Conservation (phyloP, 2,329 filamentous ascomycete species). For the Cladorrhinum sp. region DNA sequence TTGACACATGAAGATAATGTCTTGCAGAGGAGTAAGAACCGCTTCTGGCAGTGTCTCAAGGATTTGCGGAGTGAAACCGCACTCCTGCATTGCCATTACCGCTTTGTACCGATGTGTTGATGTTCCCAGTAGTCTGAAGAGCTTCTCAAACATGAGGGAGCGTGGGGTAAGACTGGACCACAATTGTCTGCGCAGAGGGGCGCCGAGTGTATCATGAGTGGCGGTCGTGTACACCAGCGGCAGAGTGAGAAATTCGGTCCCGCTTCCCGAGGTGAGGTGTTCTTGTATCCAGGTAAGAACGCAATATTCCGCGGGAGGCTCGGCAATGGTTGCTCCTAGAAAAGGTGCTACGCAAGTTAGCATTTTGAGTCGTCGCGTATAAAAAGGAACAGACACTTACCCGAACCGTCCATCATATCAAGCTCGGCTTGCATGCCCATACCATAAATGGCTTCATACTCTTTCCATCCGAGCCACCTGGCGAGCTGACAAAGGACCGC, state of each 20-base stretch:
- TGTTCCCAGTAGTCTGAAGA: constrained; percentile 58
- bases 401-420: constrained; percentile 38
- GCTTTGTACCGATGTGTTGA: constrained; percentile 56
- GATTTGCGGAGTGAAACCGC: constrained; percentile 62
- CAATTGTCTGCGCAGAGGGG: constrained; percentile 36
- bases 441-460: constrained; percentile 48
- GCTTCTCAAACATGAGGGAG: constrained; percentile 65
- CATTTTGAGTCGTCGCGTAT: background rate
- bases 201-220: constrained; percentile 36
- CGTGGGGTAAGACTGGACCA: constrained; percentile 58
- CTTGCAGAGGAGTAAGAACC: constrained; percentile 74
- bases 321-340: constrained; percentile 12
- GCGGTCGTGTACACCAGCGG: constrained; percentile 44
- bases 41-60: constrained; percentile 84
- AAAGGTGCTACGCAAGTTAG: constrained; percentile 12
- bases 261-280: constrained; percentile 40
- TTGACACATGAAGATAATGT: constrained; percentile 82
- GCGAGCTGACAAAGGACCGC: constrained; percentile 77
- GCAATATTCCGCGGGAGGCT: constrained; percentile 34
- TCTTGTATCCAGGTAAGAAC: constrained; percentile 54
- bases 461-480: constrained; percentile 72
- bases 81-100: constrained; percentile 70
- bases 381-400: constrained; percentile 29
- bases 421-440: constrained; percentile 51
- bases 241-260: constrained; percentile 41